Base-by-base conservation (phyloP, 306 rosid species). In the Trichosanthes truncata region DNA sequence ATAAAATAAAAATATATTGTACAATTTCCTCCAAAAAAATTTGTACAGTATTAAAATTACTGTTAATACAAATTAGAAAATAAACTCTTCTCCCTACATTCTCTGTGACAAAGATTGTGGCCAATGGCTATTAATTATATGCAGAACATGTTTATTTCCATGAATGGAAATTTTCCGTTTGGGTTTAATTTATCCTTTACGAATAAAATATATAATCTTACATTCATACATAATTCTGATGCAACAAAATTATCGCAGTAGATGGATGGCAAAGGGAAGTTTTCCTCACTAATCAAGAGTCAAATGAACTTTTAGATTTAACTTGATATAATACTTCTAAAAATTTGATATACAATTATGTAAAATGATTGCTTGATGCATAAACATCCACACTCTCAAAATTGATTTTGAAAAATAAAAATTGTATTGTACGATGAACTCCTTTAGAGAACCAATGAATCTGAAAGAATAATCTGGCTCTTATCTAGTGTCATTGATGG, bases 401-500 rank as follows among this genome's bases (percentile, higher is more conserved):
- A 41, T 18, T 65, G 45, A 38, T 61, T 29, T 68, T 29, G 65
- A 29, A 52, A 29, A 79, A 36, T 78, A 65, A 83, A 76, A 76
- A 53, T 74, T 81, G 78, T 59, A 51, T 72, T 7, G 7, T 21
- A 17, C 11, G 38, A 1, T 29, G 1, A 60, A 60, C 67, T 26
- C 12, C 67, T 60, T 11, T 0, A 13, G 67, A 68, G 75, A 10
- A 38, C 38, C 56, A 13, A 71, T 43, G 56, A 45, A 43, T 71
- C 5, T 23, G 18, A 71, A 45, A 71, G 56, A 71, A 71, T 25
- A 45, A 6, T 25, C n/a, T 13, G 4, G 13, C 38, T 23, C 36
- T 45, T 71, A 45, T 71, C 56, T 23, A 4, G 35, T 38, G 11
- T 25, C 53, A n/a, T 14, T 14, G 12, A 43, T 79, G 46, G 79